Evolutionary conservation across 495 filamentous ascomycete species (phyloP).

Genomic region (Annulohypoxylon nitens): DNA sequence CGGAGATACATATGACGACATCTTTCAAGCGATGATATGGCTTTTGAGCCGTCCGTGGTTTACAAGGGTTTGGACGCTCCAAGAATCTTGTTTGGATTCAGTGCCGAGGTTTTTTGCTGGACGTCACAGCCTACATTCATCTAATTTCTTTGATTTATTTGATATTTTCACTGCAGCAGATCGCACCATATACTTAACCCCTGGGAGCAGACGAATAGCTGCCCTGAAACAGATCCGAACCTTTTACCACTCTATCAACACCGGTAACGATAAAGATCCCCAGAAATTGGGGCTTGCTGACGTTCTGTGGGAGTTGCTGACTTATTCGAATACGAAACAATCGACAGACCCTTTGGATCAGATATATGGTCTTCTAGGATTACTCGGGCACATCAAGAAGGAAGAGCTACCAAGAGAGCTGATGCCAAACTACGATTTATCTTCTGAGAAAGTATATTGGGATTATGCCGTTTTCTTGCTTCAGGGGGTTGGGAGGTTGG

Average conservation of each 20-base stretch:
- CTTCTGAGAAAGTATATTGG: conserved; percentile 28
- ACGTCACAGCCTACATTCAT: conserved; percentile 4
- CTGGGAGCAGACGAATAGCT: conserved; percentile 5
- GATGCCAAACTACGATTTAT: conserved; percentile 24
- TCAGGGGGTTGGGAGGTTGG: conserved; percentile 5
- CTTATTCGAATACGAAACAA: not conserved
- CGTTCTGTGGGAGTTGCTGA: not conserved
- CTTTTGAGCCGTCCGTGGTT: conserved; percentile 27
- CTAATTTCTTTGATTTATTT: not conserved
- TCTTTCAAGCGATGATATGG: not conserved
- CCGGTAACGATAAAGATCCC: not conserved
- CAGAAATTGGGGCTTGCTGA: not conserved
- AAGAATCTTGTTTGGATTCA: conserved; percentile 31
- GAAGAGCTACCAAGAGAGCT: conserved; percentile 29
- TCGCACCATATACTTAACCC: not conserved
- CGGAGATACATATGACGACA: conserved; percentile 5
- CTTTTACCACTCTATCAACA: not conserved
- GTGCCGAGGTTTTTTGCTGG: conserved; percentile 1
- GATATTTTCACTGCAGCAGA: not conserved
- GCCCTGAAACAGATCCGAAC: not conserved
- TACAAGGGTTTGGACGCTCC: conserved; percentile 37
- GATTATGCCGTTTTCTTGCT: conserved; percentile 33
- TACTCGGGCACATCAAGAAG: conserved; percentile 10
- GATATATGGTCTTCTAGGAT: conserved; percentile 34
- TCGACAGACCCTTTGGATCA: conserved; percentile 31